Base-by-base conservation (phyloP, 2,329 filamentous ascomycete genomes). In the Colletotrichum sp. region DNA sequence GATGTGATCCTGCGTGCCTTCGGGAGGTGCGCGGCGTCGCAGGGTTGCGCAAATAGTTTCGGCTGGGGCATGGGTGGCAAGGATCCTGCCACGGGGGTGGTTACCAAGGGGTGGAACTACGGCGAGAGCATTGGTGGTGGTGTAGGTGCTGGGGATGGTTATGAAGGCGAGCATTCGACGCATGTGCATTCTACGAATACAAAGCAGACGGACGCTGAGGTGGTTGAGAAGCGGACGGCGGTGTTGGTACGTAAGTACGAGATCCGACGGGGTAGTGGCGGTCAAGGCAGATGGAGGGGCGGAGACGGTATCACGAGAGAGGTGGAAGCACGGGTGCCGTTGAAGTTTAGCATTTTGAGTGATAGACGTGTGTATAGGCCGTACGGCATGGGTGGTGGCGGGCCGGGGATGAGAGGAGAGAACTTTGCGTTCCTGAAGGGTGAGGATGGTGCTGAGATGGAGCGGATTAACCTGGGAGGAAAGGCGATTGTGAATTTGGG, bases 261-360 rank as follows among this genome's bases (percentile, higher is more conserved):
- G 15, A 79, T 86, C 49, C 79, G 81, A 0, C 55, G 71, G 0
- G 82, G 79, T 5, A 83, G 77, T 2, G 85, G 85, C 1, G 84
- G 84, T 0, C 49, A 28, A 2, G 84, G 84, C 1, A 70, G 63
- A 12, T 83, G 80, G 78, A 76, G 69, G 7, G 84, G 84, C 6
- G 85, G 85, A 3, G 79, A 85, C 24, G 84, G 85, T 7, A 80
- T 82, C 26, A 78, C 81, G 3, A 79, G 84, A 2, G 84, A 86
- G 67, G 81, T 86, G 9, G 82, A 86, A 77, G 83, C 83, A 5
- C 78, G 81, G 0, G 77, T 81, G 3, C 81, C 81, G 10, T 72
- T 86, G 16, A 80, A 82, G 75, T 83, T 81, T 4, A 82, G 81
- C 28, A 83, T 87, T 34, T 78, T 87, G 15, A 85, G 81, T 15